Evolutionary conservation across 2,329 filamentous ascomycete species (phyloP), one percentile per base, ranked within the genome.

Genomic region (Colletotrichum sidae): DNA sequence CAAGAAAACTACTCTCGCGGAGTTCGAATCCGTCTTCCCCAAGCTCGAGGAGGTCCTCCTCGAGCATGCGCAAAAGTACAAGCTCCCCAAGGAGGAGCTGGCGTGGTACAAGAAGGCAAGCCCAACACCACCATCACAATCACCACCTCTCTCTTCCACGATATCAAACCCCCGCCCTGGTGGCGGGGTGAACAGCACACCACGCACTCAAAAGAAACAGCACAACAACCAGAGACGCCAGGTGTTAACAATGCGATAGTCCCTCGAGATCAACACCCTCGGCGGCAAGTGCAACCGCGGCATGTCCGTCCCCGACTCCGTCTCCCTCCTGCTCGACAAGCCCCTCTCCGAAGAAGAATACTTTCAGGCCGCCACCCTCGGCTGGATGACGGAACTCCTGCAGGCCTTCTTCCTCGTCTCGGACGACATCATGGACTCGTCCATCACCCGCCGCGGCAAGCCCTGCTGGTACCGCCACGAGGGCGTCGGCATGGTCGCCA

Each of bases 231-330:
- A 25, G 25, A 25, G 25, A 25, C 25, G 25, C 25, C 25, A 25
- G 25, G 2, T 25, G 42, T 38, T 49, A 59, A 44, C 41, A 13
- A 17, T n/a, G 12, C 34, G 55, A 60, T 73, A 97, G 93, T 91
- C 87, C 68, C 86, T 98, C 74, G 87, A 94, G 76, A 86, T 88
- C 82, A 99, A 99, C 82, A 89, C 93, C 7, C 83, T 96, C 58
- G 96, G 96, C 72, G 96, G 96, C 77, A 99, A 99, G 86, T 97
- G 94, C 84, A 99, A 99, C 84, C 93, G 96, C 75, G 96, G 96
- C 82, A 96, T 99, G 88, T 98, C 94, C 52, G 95, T 98, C 67
- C 91, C 96, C 71, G 96, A 99, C 82, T 96, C 94, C 51, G 90
- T 90, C 70, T 91, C 93, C 70, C 84, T 96, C 73, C 89, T 98